Evolutionary conservation across 2,329 filamentous ascomycete genomes (phyloP).

Genomic region (Talaromyces islandicus): DNA sequence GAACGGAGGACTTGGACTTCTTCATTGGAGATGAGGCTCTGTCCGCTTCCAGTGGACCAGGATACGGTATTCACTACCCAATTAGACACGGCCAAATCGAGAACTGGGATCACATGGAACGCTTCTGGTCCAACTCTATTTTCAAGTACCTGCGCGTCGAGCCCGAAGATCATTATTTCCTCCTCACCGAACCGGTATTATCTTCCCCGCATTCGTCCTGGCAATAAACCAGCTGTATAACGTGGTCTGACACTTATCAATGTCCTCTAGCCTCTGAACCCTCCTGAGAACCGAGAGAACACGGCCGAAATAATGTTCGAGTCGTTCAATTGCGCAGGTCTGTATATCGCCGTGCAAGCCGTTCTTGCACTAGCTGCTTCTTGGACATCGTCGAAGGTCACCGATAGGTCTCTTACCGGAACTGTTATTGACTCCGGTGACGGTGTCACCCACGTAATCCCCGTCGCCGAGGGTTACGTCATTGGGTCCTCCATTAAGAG

Average conservation of each 20-base stretch:
- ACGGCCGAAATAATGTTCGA: conserved; percentile 99
- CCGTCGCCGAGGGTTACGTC: conserved; percentile 96
- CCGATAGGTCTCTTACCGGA: conserved; percentile 89
- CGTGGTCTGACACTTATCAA: background rate
- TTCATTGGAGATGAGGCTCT: conserved; percentile 98
- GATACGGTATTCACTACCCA: conserved; percentile 94
- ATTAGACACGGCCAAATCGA: conserved; percentile 98
- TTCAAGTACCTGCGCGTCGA: conserved; percentile 99
- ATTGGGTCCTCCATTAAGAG: conserved; percentile 99
- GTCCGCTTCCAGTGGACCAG: conserved; percentile 73
- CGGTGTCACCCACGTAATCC: conserved; percentile 98
- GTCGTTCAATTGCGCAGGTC: conserved; percentile 97
- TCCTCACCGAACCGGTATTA: conserved; percentile 84
- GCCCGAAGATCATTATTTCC: conserved; percentile 97
- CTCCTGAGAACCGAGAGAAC: conserved; percentile 97
- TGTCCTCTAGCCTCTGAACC: conserved; percentile 72
- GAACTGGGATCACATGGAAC: conserved; percentile 99
- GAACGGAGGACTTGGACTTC: conserved; percentile 96
- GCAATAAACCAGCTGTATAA: background rate
- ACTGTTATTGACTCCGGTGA: conserved; percentile 98
- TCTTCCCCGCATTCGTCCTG: background rate
- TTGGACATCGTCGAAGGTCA: conserved; percentile 97
- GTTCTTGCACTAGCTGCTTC: conserved; percentile 94
- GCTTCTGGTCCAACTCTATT: conserved; percentile 99
- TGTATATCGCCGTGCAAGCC: conserved; percentile 97